Conservation (phyloP, 2,329 filamentous ascomycete species). For the Aspergillus nomiae region DNA sequence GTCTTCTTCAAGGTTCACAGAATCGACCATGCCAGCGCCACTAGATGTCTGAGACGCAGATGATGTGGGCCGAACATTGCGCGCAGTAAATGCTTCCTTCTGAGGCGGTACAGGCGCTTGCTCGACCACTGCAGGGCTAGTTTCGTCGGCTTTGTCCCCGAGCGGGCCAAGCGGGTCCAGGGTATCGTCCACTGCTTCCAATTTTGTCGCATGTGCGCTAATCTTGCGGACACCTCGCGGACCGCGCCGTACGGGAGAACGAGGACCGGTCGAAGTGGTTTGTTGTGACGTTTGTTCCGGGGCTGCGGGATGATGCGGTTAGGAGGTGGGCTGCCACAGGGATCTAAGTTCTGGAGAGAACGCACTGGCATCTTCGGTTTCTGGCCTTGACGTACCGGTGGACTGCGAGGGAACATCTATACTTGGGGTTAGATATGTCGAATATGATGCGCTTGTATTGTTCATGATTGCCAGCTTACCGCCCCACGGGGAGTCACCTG, state of each 20-base stretch:
- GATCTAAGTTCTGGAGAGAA: conserved; percentile 5
- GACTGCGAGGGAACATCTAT: conserved; percentile 52
- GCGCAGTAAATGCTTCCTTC: conserved; percentile 54
- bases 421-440: conserved; percentile 25
- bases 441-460: conserved; percentile 24
- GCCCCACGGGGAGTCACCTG: conserved; percentile 53
- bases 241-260: conserved; percentile 52
- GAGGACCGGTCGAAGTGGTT: conserved; percentile 45
- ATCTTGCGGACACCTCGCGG: conserved; percentile 59
- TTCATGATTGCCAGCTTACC: conserved; percentile 42
- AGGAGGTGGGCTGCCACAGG: conserved; percentile 20
- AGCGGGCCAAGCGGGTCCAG: conserved; percentile 64
- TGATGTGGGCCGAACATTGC: conserved; percentile 40
- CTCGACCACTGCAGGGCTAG: conserved; percentile 46
- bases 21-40: conserved; percentile 59
- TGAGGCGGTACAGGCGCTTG: conserved; percentile 61
- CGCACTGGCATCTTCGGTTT: conserved; percentile 35
- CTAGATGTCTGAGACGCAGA: conserved; percentile 51
- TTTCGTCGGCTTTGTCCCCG: conserved; percentile 47
- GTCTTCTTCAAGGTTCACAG: conserved; percentile 72
- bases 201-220: conserved; percentile 61
- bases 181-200: conserved; percentile 65
- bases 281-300: conserved; percentile 35
- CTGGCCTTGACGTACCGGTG: conserved; percentile 29
- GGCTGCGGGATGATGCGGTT: conserved; percentile 24